Base-by-base conservation (phyloP, 1,139 yeast genomes). In the Diutina neorugosa region DNA sequence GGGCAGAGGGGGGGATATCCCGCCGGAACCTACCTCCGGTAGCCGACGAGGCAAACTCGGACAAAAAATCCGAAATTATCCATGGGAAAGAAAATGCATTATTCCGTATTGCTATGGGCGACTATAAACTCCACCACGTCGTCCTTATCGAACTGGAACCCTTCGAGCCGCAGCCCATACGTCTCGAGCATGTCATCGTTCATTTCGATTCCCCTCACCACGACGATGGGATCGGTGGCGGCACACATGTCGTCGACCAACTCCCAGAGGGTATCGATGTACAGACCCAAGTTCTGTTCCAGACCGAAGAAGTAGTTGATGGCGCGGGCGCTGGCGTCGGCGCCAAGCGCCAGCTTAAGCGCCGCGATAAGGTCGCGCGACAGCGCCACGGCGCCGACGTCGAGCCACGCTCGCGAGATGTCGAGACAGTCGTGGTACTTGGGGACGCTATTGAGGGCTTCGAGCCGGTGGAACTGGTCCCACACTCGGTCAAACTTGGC, bases 231-330 rank as follows among this genome's bases (percentile, higher is more conserved):
- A 19, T 25, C 41, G 21, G 20, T 12, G 18, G 18, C 16, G 18
- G 6, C 19, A 3, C 11, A 57, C 52, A 69, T 52, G 55, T 61
- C 65, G 27, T 57, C 59, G 52, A 70, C 63, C 16, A 69, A 60
- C 37, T 62, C 69, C 65, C 68, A 66, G 2, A 69, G 54, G 53
- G 63, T 65, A 41, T 61, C 65, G 12, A 63, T 55, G 53, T 70
- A 70, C 44, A 62, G 55, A 6, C 57, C 54, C 53, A 69, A 60
- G 48, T 65, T 65, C n/a, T 65, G 68, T 52, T 57, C 57, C 41
- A 70, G 66, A 1, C 74, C 75, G 58, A 68, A 12, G 56, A 25
- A 42, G 62, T 42, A 31, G 55, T 55, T 2, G 53, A 18, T 40
- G 53, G 53, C 37, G 63, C 49, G 44, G 27, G 27, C 50, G 37